Conservation (phyloP, 2,329 filamentous ascomycete species). For the Microdochium bolleyi region DNA sequence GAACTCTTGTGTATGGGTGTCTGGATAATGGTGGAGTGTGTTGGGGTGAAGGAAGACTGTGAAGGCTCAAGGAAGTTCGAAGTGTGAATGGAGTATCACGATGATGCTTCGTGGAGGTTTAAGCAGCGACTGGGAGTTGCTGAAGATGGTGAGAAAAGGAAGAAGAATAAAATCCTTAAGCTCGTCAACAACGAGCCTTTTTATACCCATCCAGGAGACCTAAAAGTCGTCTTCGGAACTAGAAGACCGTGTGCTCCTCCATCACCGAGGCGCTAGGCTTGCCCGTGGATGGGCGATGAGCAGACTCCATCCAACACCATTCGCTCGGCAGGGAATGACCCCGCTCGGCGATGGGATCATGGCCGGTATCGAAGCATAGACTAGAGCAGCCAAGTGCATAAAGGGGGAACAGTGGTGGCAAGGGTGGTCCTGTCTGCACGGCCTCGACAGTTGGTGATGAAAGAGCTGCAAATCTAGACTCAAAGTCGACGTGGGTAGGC, state of each 20-base stretch:
- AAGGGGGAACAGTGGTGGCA: not conserved
- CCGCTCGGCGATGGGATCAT: conserved; percentile 21
- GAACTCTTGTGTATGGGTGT: conserved; percentile 14
- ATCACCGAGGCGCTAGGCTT: not conserved
- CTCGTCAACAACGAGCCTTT: conserved; percentile 44
- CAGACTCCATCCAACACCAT: conserved; percentile 21
- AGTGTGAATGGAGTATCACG: conserved; percentile 8
- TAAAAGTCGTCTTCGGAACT: not conserved
- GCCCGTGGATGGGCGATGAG: conserved; percentile 8
- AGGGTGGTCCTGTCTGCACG: not conserved
- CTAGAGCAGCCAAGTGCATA: conserved; percentile 18
- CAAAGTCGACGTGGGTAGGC: not conserved
- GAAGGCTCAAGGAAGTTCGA: conserved; percentile 8
- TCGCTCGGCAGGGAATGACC: conserved; percentile 21
- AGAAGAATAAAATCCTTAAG: conserved; percentile 38
- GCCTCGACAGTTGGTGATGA: not conserved
- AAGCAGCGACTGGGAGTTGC: conserved; percentile 20
- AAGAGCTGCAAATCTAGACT: not conserved
- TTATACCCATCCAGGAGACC: conserved; percentile 48
- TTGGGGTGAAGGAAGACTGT: conserved; percentile 4
- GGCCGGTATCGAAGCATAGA: conserved; percentile 7
- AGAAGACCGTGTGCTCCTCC: not conserved
- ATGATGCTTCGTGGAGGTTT: conserved; percentile 8
- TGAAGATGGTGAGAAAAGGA: conserved; percentile 38
- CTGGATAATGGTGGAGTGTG: conserved; percentile 10